These are phyloP conservation scores for Nitzschia putrida DNA, from an alignment of 108 stramenopile genomes.

Conservation along the genomic window DNA sequence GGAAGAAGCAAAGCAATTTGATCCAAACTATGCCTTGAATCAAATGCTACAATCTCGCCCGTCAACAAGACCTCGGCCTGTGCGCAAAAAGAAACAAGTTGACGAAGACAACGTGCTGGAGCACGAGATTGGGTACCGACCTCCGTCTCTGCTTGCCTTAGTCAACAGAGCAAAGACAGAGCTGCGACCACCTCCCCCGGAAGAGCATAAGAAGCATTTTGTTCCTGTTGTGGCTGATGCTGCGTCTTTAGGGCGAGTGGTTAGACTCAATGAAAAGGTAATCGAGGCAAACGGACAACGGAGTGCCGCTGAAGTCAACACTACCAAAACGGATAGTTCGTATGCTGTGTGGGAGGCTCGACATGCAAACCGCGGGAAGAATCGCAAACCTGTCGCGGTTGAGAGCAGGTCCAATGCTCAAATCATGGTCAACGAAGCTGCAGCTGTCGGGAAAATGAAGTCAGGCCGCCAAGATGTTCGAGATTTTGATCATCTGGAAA, in stretches of 20 bases:
- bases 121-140: constrained; percentile 15
- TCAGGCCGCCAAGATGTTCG: constrained; percentile 4
- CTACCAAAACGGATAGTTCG: constrained; percentile 7
- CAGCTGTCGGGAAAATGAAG: constrained; percentile 26
- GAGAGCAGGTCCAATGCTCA: constrained; percentile 1
- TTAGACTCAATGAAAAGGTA: constrained; percentile 16
- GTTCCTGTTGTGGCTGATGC: constrained; percentile 13
- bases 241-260: constrained; percentile 11
- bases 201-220: constrained; percentile 26
- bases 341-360: constrained; percentile 15
- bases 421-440: constrained; percentile 27
- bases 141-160: constrained; percentile 4
- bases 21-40: not conserved
- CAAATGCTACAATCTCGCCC: constrained; percentile 13
- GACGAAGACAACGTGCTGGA: constrained; percentile 14
- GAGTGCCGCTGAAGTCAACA: not conserved
- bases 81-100: not conserved
- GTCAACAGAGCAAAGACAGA: constrained; percentile 25
- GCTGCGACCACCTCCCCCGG: constrained; percentile 13
- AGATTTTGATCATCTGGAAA: not conserved
- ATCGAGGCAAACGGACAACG: constrained; percentile 26
- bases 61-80: not conserved
- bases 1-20: constrained; percentile 1
- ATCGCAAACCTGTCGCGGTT: not conserved
- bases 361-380: not conserved